Conservation (phyloP, 1,284 basidiomycete genomes). For the Termitomyces sp. region DNA sequence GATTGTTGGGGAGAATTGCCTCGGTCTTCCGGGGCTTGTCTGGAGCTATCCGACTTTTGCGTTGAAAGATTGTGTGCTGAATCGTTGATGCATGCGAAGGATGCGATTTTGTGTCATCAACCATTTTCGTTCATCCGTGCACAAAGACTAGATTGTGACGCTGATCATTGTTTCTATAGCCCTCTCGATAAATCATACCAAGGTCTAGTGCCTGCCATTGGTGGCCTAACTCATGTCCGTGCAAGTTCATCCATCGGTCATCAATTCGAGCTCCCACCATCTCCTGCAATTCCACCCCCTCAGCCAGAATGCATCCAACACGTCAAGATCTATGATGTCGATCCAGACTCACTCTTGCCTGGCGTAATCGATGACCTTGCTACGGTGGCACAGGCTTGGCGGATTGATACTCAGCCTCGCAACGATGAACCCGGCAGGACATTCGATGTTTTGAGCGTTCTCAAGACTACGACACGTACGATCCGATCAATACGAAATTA, state of each 20-base stretch:
- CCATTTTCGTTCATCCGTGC: background rate
- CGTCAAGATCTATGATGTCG: conserved; percentile 61
- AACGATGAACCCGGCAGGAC: conserved; percentile 4
- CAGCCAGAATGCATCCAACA: conserved; percentile 45
- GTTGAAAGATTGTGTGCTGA: background rate
- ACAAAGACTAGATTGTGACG: background rate
- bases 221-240: conserved; percentile 44
- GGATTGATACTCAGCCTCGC: conserved; percentile 17
- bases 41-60: background rate
- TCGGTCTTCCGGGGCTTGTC: background rate
- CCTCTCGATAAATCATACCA: conserved; percentile 49
- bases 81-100: background rate
- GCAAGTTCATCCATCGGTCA: conserved; percentile 36
- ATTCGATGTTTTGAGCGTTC: conserved; percentile 58
- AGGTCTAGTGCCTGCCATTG: conserved; percentile 71
- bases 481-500: conserved; percentile 80
- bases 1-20: background rate
- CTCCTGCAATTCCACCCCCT: conserved; percentile 50
- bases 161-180: conserved; percentile 27
- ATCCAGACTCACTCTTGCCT: conserved; percentile 67
- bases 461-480: conserved; percentile 72
- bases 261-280: conserved; percentile 63
- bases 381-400: conserved; percentile 55
- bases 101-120: background rate
- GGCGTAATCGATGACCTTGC: conserved; percentile 67